Conservation (phyloP, 2,329 filamentous ascomycete genomes). For the Colletotrichum sojae region DNA sequence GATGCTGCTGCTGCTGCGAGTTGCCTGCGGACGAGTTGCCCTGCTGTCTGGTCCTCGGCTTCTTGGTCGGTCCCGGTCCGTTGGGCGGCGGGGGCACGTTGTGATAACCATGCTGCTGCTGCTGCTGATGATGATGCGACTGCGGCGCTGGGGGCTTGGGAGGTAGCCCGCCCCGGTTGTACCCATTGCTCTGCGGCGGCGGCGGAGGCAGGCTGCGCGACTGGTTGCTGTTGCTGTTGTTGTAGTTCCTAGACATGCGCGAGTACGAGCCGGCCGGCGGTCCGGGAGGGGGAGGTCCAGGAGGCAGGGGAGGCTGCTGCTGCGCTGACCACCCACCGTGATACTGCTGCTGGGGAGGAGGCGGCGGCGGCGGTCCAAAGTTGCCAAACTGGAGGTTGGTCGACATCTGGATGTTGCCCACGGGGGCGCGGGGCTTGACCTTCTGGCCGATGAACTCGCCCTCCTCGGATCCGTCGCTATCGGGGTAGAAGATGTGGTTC, state of each 20-base stretch:
- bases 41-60: constrained; percentile 27
- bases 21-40: constrained; percentile 24
- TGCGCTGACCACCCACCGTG: constrained; percentile 40
- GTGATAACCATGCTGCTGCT: constrained; percentile 33
- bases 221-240: constrained; percentile 30
- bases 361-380: constrained; percentile 39
- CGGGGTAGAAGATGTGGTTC: constrained; percentile 61
- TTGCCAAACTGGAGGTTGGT: constrained; percentile 55
- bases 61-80: constrained; percentile 37
- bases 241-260: constrained; percentile 35
- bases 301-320: constrained; percentile 53
- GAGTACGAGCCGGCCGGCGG: constrained; percentile 45
- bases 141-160: constrained; percentile 38
- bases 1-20: constrained; percentile 27
- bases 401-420: constrained; percentile 56
- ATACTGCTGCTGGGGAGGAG: constrained; percentile 36
- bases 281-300: constrained; percentile 53
- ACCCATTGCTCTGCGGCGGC: constrained; percentile 20
- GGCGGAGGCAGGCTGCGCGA: constrained; percentile 13
- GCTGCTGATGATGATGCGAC: constrained; percentile 29
- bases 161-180: constrained; percentile 23
- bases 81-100: constrained; percentile 34
- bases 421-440: constrained; percentile 48
- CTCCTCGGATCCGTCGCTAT: constrained; percentile 62
- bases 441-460: constrained; percentile 57